Percentiles rank a stretch among this genome's conserved stretches.
Evolutionary conservation across 1,139 yeast genomes (phyloP).

Genomic region (Entelexis paramagnoliae): DNA sequence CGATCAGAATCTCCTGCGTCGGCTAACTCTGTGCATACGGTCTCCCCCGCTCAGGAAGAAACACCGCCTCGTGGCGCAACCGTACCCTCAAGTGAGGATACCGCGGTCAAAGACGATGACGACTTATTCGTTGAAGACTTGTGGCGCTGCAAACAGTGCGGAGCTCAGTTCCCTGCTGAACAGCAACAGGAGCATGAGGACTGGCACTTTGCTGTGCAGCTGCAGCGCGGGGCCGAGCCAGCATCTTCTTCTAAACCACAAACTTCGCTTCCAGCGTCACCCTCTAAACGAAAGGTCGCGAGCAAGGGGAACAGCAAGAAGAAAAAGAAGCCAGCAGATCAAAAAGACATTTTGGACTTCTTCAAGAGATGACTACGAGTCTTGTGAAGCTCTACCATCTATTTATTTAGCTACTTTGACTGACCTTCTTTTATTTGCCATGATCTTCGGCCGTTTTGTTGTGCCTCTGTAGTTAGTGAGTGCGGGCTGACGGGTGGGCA

Average conservation of each 20-base stretch:
- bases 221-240: conserved; percentile 28
- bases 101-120: conserved; percentile 6
- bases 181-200: conserved; percentile 32
- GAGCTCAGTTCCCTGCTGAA: conserved; percentile 14
- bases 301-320: not conserved
- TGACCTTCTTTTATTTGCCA: too few species aligned
- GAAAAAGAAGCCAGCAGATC: not conserved
- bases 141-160: conserved; percentile 27
- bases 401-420: not conserved
- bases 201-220: conserved; percentile 39
- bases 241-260: not conserved
- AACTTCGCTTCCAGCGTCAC: not conserved
- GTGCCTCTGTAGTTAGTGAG: too few species aligned
- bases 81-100: too few species aligned
- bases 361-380: conserved; percentile 4
- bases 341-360: conserved; percentile 17
- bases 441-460: too few species aligned
- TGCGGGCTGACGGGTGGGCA: too few species aligned
- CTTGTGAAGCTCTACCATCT: not conserved
- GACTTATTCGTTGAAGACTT: conserved; percentile 7
- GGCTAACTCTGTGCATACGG: too few species aligned
- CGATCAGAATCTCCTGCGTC: not conserved
- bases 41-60: too few species aligned
- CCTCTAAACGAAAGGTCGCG: not conserved
- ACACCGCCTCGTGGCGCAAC: too few species aligned